Percentiles rank a stretch among this genome's conserved stretches.
Conservation (phyloP, 1,139 yeast genomes). For the Lodderomyces elongisporus region DNA sequence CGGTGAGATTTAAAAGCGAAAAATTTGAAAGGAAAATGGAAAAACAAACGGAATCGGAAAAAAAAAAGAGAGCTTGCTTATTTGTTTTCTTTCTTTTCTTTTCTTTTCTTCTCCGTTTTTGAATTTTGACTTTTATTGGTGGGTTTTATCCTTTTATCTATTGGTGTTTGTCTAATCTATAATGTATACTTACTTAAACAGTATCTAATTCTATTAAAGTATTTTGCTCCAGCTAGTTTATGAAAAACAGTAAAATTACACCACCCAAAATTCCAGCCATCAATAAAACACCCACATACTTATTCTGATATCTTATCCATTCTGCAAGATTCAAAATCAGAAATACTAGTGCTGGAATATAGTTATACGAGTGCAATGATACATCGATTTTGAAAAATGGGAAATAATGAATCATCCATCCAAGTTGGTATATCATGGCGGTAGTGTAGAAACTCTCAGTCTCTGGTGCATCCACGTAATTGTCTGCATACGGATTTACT, state of each 20-base stretch:
- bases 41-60: not conserved
- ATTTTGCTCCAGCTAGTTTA: too few species aligned
- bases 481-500: conserved; percentile 29
- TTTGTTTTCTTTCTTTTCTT: too few species aligned
- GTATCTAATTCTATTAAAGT: too few species aligned
- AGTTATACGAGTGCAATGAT: conserved; percentile 36
- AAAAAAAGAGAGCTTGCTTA: too few species aligned
- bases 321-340: conserved; percentile 28
- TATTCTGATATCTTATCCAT: conserved; percentile 27
- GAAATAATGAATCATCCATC: conserved; percentile 33
- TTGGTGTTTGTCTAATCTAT: too few species aligned
- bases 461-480: conserved; percentile 1
- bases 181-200: too few species aligned
- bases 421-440: conserved; percentile 25
- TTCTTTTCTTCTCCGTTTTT: too few species aligned
- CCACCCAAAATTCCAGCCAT: conserved; percentile 12
- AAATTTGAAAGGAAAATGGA: too few species aligned
- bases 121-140: too few species aligned
- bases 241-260: conserved; percentile 20
- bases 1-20: too few species aligned
- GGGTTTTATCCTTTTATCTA: too few species aligned
- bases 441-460: conserved; percentile 18
- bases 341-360: conserved; percentile 34
- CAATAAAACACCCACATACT: conserved; percentile 10
- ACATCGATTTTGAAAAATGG: conserved; percentile 32